Conservation (phyloP, 441 rosid genomes). For the Geranium incanum region DNA sequence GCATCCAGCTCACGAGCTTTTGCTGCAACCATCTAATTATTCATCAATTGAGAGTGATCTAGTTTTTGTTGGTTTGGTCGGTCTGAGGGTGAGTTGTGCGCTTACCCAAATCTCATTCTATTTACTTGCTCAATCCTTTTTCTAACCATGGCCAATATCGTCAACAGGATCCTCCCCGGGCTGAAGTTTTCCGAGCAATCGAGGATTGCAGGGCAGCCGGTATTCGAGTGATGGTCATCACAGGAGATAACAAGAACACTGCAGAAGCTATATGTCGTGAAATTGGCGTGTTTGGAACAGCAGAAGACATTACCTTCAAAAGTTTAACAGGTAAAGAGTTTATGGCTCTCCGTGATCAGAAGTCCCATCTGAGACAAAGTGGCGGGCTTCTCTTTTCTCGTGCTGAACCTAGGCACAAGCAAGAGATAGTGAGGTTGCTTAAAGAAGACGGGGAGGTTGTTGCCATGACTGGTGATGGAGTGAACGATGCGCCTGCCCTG, state of each 20-base stretch:
- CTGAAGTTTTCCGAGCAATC: constrained; percentile 84
- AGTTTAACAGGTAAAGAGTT: constrained; percentile 83
- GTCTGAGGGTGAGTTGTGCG: constrained; percentile 56
- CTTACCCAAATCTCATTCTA: neutral
- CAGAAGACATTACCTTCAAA: constrained; percentile 53
- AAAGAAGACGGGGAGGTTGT: constrained; percentile 91
- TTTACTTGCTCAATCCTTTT: neutral
- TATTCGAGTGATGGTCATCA: constrained; percentile 91
- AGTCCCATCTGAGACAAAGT: constrained; percentile 51
- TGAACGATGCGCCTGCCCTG: constrained; percentile 48
- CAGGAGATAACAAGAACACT: constrained; percentile 91
- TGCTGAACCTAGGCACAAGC: constrained; percentile 71
- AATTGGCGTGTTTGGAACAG: constrained; percentile 69
- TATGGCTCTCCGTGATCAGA: constrained; percentile 56
- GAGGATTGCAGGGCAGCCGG: constrained; percentile 94
- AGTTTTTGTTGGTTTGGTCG: constrained; percentile 71
- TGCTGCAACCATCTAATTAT: constrained; percentile 65
- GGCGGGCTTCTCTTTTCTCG: constrained; percentile 86
- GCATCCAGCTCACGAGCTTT: constrained; percentile 76
- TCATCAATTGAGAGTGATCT: constrained; percentile 76
- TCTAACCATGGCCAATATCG: constrained; percentile 7
- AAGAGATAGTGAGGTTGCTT: constrained; percentile 45
- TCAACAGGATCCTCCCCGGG: constrained; percentile 87
- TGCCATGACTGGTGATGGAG: constrained; percentile 50
- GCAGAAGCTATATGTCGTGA: constrained; percentile 95